Evolutionary conservation across 1,139 yeast genomes (phyloP).

Genomic region (Yamadazyma friedrichii): DNA sequence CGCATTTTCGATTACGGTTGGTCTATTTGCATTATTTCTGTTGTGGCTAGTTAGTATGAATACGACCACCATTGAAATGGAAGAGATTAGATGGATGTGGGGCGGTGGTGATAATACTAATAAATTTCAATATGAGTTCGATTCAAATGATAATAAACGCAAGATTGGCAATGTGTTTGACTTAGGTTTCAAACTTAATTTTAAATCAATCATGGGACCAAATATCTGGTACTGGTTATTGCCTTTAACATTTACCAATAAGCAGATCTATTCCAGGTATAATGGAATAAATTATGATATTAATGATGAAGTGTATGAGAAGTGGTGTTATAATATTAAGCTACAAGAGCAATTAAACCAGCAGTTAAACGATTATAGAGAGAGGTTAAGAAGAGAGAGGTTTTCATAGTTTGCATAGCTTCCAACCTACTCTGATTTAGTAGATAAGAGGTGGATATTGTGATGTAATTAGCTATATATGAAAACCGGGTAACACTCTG

Average conservation of each 20-base stretch:
- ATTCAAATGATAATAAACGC: conserved; percentile 26
- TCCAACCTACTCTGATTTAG: neutral
- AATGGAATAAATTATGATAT: conserved; percentile 55
- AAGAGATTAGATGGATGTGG: conserved; percentile 49
- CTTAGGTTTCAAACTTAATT: conserved; percentile 61
- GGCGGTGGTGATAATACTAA: conserved; percentile 28
- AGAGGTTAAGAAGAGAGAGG: conserved; percentile 21
- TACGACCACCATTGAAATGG: conserved; percentile 79
- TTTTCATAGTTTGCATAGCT: neutral
- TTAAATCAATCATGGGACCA: conserved; percentile 73
- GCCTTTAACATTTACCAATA: conserved; percentile 47
- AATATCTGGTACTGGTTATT: conserved; percentile 65
- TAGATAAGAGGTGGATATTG: neutral
- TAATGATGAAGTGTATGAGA: conserved; percentile 41
- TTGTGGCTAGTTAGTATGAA: conserved; percentile 60
- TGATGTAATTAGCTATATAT: no score
- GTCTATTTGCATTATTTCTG: conserved; percentile 58
- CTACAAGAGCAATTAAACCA: conserved; percentile 49
- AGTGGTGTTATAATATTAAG: conserved; percentile 40
- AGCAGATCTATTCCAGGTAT: conserved; percentile 25
- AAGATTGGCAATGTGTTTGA: conserved; percentile 69
- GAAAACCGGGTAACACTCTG: no score
- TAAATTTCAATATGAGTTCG: conserved; percentile 36
- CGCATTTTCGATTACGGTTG: conserved; percentile 63
- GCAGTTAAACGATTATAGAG: conserved; percentile 37